Percentiles rank a stretch among this genome's conserved stretches.
Evolutionary conservation across 495 filamentous ascomycete species (phyloP).

Genomic region (Lophiostoma macrostomum): DNA sequence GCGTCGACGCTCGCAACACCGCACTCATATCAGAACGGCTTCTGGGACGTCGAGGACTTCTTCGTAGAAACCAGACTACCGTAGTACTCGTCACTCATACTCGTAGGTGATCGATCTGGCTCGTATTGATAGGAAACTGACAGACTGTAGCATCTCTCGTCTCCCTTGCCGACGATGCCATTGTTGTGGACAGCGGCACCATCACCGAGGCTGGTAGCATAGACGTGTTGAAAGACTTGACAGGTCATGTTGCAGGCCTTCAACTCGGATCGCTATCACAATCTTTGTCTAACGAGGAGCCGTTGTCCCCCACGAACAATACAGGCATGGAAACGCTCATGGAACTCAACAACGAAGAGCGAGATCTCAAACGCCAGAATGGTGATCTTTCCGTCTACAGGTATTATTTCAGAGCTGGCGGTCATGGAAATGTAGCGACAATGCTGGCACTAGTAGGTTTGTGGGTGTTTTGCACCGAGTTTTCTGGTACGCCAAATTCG

Average conservation of each 20-base stretch:
- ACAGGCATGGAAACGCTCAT: slow-evolving; percentile 2
- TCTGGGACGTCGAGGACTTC: background rate
- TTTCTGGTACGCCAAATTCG: background rate
- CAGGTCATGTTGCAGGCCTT: slow-evolving; percentile 2
- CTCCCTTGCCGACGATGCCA: slow-evolving; percentile 7
- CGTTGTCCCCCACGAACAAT: background rate
- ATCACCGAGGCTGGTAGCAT: slow-evolving; percentile 7
- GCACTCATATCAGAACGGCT: slow-evolving; percentile 1
- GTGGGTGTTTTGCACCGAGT: slow-evolving; percentile 2
- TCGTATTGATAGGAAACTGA: background rate
- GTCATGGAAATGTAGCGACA: background rate
- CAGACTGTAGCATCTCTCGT: slow-evolving; percentile 8
- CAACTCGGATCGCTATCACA: slow-evolving; percentile 1
- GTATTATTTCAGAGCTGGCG: slow-evolving; percentile 6
- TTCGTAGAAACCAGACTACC: background rate
- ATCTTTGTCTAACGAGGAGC: slow-evolving; percentile 6
- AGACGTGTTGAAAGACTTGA: slow-evolving; percentile 1
- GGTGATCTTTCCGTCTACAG: slow-evolving; percentile 9
- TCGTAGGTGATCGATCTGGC: slow-evolving; percentile 1
- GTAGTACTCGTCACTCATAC: slow-evolving; percentile 2
- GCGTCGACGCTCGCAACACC: slow-evolving; percentile 1
- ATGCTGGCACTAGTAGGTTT: background rate
- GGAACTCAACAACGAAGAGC: slow-evolving; percentile 4
- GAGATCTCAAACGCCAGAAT: slow-evolving; percentile 5
- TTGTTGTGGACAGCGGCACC: slow-evolving; percentile 3